Evolutionary conservation across 768 basidiomycete species (phyloP), one percentile per base, ranked within the genome.

Genomic region (Rossbeevera mucosa): DNA sequence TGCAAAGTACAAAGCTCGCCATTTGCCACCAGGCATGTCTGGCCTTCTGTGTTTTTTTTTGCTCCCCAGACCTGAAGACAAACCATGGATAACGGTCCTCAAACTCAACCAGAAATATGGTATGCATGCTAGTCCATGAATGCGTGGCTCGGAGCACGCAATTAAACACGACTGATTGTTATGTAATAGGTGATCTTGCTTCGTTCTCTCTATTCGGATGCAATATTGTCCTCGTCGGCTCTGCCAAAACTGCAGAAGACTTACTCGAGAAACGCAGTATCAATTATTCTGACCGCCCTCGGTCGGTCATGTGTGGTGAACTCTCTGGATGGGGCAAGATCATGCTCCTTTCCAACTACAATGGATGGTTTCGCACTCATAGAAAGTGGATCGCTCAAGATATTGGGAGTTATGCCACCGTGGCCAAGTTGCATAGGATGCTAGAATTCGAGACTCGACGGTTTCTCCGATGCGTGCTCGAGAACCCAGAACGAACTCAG

Each of bases 231-330:
- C 51, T 79, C 33, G 59, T 80, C 6, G 77, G 76, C 48, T 73
- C 77, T 14, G 69, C 72, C 5, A 59, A 67, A 33, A 72, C 71
- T 5, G 69, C 74, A 7, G 58, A 62, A 16, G 78, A 80, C 18
- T 64, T 80, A 4, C 69, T 80, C 4, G 76, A 80, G 55, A 79
- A 72, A 50, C 70, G 75, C 26, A 66, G 74, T 21, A 53, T 57
- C 28, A 74, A 71, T 13, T 81, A 76, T 54, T 74, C 77, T 7
- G 62, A 63, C 24, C 60, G 58, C 11, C 62, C 60, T 25, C 56
- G 46, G 20, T 62, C 60, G 1, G 42, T 59, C 4, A 62, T 62
- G 60, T 21, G 44, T 22, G 61, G 60, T 0, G 60, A 63, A 40
- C 53, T 63, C 5, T 55, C 60, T 1, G 61, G 60, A 4, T 61